These are phyloP conservation scores for Leucogyrophana mollusca DNA, from an alignment of 768 basidiomycete genomes.

Conservation along the genomic window DNA sequence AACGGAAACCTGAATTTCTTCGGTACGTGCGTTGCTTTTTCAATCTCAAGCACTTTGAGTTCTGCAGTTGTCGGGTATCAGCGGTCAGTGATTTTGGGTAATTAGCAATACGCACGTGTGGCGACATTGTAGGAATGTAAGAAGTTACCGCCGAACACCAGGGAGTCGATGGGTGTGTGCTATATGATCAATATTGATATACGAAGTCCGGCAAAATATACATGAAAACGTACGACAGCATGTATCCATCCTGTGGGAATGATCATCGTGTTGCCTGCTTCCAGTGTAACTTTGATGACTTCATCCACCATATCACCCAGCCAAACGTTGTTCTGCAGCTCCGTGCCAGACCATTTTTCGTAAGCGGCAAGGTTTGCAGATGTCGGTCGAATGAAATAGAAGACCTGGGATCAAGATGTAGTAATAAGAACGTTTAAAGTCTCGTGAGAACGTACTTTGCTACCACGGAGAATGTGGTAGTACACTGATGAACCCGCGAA, in stretches of 20 bases:
- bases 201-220: slow-evolving; percentile 1
- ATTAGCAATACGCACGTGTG: slow-evolving; percentile 59
- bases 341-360: slow-evolving; percentile 91
- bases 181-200: slow-evolving; percentile 27
- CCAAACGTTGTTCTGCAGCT: slow-evolving; percentile 86
- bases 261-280: slow-evolving; percentile 84
- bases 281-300: slow-evolving; percentile 80
- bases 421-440: not conserved
- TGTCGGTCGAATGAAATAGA: slow-evolving; percentile 94
- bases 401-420: slow-evolving; percentile 52
- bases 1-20: slow-evolving; percentile 88
- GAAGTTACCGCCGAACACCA: slow-evolving; percentile 98
- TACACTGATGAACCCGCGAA: slow-evolving; percentile 98
- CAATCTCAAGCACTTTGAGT: slow-evolving; percentile 85
- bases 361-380: slow-evolving; percentile 84
- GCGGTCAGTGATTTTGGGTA: slow-evolving; percentile 2
- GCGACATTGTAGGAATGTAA: slow-evolving; percentile 88
- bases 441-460: slow-evolving; percentile 54
- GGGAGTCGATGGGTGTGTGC: slow-evolving; percentile 88
- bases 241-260: slow-evolving; percentile 99
- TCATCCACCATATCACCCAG: slow-evolving; percentile 91
- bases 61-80: slow-evolving; percentile 46
- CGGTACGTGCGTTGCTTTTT: slow-evolving; percentile 89
- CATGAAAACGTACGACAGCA: slow-evolving; percentile 69
- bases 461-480: slow-evolving; percentile 86